Percentiles rank a stretch among this genome's conserved stretches.
phyloP scores from a whole-genome alignment of 2,329 filamentous ascomycete species.

The Xylaria sp. region DNA sequence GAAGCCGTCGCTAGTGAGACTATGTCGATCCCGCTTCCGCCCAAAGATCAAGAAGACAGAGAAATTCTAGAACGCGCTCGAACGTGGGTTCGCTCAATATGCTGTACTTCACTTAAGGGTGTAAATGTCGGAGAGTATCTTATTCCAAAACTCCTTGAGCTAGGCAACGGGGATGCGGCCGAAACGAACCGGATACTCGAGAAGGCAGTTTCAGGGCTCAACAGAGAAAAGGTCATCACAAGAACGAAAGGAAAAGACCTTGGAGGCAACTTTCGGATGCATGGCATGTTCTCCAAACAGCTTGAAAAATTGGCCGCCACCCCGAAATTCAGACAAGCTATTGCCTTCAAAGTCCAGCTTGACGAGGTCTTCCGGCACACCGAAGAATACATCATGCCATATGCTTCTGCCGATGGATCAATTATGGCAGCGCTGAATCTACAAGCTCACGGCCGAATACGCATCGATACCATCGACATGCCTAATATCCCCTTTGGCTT shows the following conservation, averaged over 20 bases:
- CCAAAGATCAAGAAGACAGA: constrained; percentile 44
- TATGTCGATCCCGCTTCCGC: constrained; percentile 52
- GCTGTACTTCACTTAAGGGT: constrained; percentile 59
- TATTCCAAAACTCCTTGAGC: constrained; percentile 60
- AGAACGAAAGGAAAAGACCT: constrained; percentile 68
- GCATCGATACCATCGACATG: constrained; percentile 64
- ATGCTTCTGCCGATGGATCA: constrained; percentile 69
- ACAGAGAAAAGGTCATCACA: constrained; percentile 65
- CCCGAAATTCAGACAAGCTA: constrained; percentile 68
- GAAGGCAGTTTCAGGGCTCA: constrained; percentile 61
- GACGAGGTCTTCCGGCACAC: constrained; percentile 63
- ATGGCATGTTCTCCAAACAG: constrained; percentile 66
- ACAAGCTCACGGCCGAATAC: constrained; percentile 67
- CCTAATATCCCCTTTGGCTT: constrained; percentile 76
- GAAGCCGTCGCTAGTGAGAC: constrained; percentile 64
- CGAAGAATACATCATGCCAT: constrained; percentile 45
- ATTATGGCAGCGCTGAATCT: constrained; percentile 76
- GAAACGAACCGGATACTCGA: constrained; percentile 59
- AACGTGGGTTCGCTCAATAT: constrained; percentile 70
- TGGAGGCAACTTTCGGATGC: constrained; percentile 72
- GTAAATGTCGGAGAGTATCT: constrained; percentile 45
- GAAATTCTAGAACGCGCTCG: constrained; percentile 57
- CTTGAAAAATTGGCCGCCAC: constrained; percentile 67
- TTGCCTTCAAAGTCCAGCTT: constrained; percentile 68
- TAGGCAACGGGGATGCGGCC: constrained; percentile 56